phyloP scores from a whole-genome alignment of 78 protist species.

The Planoprotostelium fungivorum region DNA sequence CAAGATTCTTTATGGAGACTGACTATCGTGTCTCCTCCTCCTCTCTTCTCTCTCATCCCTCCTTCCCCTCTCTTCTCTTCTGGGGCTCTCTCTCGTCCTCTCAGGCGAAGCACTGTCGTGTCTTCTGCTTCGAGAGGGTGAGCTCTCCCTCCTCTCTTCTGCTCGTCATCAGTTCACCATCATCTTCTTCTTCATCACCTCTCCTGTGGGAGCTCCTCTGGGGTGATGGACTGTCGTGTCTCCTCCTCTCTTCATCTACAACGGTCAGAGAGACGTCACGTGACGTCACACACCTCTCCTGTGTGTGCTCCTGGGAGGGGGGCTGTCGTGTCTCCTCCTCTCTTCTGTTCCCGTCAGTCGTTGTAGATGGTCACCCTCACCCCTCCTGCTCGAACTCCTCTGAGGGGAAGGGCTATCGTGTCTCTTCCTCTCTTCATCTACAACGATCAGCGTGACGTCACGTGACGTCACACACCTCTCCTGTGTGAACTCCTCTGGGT shows the following conservation, averaged over 20 bases:
- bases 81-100: too few species aligned
- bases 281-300: too few species aligned
- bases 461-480: too few species aligned
- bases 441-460: too few species aligned
- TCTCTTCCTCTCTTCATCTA: neutral
- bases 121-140: neutral
- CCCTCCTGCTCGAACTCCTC: neutral
- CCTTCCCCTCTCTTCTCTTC: too few species aligned
- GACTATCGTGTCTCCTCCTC: too few species aligned
- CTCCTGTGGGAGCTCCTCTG: neutral
- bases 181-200: neutral
- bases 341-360: neutral
- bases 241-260: neutral
- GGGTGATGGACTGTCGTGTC: neutral
- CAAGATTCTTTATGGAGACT: too few species aligned
- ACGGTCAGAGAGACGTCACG: too few species aligned
- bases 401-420: neutral
- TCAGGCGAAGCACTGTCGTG: neutral
- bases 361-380: neutral
- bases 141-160: neutral
- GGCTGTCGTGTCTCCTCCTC: neutral
- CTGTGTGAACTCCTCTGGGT: too few species aligned
- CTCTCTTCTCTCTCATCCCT: too few species aligned
- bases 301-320: neutral
- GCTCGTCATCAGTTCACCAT: neutral